Evolutionary conservation across 2,329 filamentous ascomycete genomes (phyloP), one percentile per base, ranked within the genome.

Genomic region (Neopestalotiopsis rosae): DNA sequence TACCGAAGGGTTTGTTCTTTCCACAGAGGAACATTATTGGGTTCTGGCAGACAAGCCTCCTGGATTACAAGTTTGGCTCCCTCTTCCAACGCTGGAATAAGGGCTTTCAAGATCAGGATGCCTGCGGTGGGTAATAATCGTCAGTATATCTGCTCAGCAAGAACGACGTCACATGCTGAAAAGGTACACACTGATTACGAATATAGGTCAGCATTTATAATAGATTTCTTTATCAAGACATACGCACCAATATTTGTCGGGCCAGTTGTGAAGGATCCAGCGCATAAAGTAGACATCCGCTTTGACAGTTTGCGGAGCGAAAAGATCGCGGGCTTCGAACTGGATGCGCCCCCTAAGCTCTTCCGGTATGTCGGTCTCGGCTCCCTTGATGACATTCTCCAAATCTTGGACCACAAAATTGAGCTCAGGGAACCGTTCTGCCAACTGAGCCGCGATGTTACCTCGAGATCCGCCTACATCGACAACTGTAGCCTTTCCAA

Each of bases 181-280:
- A 28, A 28, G 3, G 61, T 79, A 75, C 42, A 3, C 13, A 45
- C 13, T 5, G 2, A 10, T 45, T 1, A 45, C 13, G 13, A n/a
- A 17, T 17, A 6, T n/a, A 5, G 7, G 5, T 6, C n/a, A 14
- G 42, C 2, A n/a, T 45, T 6, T 5, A 3, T 1, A 45, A 6
- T 45, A 5, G 12, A 12, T 10, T 12, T 10, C 3, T 42, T 7
- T 42, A 42, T 12, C 10, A 42, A 4, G 10, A 42, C 10, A 42
- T 42, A 45, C 42, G 13, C 14, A 45, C 42, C 13, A 17, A 45
- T 45, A 14, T 24, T 77, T 76, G 45, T 85, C 81, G 0, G 82
- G 76, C 81, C 83, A 85, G 74, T 85, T 82, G 71, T 86, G 84
- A 7, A 86, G 72, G 59, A 85, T 82, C 73, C 78, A 77, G 28